Evolutionary conservation across 2,329 filamentous ascomycete genomes (phyloP).

Genomic region (Colletotrichum costaricense): DNA sequence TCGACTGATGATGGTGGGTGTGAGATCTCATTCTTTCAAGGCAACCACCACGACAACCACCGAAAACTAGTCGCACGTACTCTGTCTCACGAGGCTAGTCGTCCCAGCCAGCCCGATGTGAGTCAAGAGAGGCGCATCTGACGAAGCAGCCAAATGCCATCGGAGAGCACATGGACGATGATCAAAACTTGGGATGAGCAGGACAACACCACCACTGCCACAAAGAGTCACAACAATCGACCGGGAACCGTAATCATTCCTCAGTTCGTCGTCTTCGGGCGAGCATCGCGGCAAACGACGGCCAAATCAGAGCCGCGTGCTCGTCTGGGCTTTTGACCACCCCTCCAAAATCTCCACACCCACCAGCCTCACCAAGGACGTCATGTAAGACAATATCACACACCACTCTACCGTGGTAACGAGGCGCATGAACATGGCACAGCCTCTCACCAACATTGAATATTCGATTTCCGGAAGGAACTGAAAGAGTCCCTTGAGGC

Average conservation of each 20-base stretch:
- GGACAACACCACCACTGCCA: constrained; percentile 6
- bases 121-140: constrained; percentile 24
- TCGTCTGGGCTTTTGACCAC: background rate
- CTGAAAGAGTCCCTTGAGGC: background rate
- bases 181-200: constrained; percentile 2
- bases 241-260: background rate
- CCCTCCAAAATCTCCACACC: background rate
- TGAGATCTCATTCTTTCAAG: constrained; percentile 3
- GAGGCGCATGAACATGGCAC: constrained; percentile 31
- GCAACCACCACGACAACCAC: background rate
- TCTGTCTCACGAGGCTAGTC: background rate
- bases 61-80: constrained; percentile 4
- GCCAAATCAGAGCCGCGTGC: constrained; percentile 15
- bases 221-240: background rate
- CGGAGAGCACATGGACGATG: constrained; percentile 18
- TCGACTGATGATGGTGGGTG: constrained; percentile 13
- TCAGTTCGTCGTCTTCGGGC: background rate
- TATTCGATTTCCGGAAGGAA: background rate
- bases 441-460: constrained; percentile 3
- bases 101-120: background rate
- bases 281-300: background rate
- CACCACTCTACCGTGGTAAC: background rate
- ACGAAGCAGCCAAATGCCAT: constrained; percentile 3
- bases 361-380: constrained; percentile 2
- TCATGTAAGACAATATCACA: constrained; percentile 31